Evolutionary conservation across 2,329 filamentous ascomycete genomes (phyloP), one percentile per base, ranked within the genome.

Genomic region (Thielaviopsis cerberus): DNA sequence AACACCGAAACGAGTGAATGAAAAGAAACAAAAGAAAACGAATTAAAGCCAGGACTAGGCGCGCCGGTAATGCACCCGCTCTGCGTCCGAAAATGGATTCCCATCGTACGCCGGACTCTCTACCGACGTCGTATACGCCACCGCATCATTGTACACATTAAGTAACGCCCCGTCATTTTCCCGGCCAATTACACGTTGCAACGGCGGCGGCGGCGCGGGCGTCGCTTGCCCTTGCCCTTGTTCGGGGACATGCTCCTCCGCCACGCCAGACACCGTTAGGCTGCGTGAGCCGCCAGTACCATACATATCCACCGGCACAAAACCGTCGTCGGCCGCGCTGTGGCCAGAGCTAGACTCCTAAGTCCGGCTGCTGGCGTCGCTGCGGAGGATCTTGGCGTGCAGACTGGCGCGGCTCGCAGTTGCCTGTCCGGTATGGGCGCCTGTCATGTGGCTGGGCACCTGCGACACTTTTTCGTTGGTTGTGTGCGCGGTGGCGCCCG

Each of bases 51-150:
- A n/a, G n/a, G n/a, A 17, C 15, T 17, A 8, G 26, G 30, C 17
- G 20, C 11, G 22, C 37, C 54, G 20, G 20, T 22, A 17, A 24
- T 45, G 24, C n/a, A 54, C 41, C 55, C 59, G 41, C 51, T 55
- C 50, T 11, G 56, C 23, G 7, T 55, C 57, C 24, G 61, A 57
- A 55, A 54, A 61, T 41, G 37, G 52, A 55, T 59, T 55, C 10
- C 24, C 51, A 4, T 62, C 56, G 26, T 58, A 54, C n/a, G 48
- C 51, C 26, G 61, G 61, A 41, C 58, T 62, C 17, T 59, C 52
- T 23, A 62, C 17, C 51, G 56, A 60, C 20, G 55, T 60, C n/a
- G 58, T 58, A 54, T 55, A 60, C 13, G 26, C 58, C 30, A 37
- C 51, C 30, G 55, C 52, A 23, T 60, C 59, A 34, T 48, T 52